Evolutionary conservation across 768 basidiomycete genomes (phyloP), one percentile per base, ranked within the genome.

Genomic region (Collybia sp.): DNA sequence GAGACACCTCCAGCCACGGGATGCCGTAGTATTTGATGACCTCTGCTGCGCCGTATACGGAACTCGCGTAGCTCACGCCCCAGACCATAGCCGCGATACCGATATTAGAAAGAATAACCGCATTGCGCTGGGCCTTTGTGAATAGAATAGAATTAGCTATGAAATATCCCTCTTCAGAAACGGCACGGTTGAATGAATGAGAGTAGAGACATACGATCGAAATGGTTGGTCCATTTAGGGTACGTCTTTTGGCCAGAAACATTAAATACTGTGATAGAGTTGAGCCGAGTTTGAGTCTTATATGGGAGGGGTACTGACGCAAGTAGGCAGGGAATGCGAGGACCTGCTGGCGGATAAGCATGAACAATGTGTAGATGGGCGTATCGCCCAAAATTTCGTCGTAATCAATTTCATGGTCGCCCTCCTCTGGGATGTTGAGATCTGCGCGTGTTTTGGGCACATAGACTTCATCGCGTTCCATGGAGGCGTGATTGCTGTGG

Each of bases 161-260:
- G 42, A 18, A 37, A 37, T 39, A 42, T 18, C 42, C 32, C 33
- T 40, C n/a, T 20, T 34, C 44, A 16, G 30, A 25, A 34, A 20
- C 19, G 35, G 40, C 31, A 30, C 11, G 32, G 25, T 15, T 36
- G 16, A 39, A 18, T n/a, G 18, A 45, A 34, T 18, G 30, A 40
- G 48, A 8, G n/a, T n/a, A 42, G 30, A 6, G 11, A 66, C 77
- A 61, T 46, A 81, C 79, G 80, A 58, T 80, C 65, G 53, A 82
- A 83, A 53, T 84, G 82, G 51, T 82, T 83, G n/a, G 81, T 81
- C 71, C 76, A 74, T 51, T 75, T 73, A 1, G 79, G 78, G 54
- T 82, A 80, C 17, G 54, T 58, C 54, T 77, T 77, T 53, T 79
- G 80, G 2, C 80, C 79, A 17, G 80, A 82, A 9, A 82, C 79